Evolutionary conservation across 495 filamentous ascomycete genomes (phyloP), one percentile per base, ranked within the genome.

Genomic region (Friedmanniomyces simplex): DNA sequence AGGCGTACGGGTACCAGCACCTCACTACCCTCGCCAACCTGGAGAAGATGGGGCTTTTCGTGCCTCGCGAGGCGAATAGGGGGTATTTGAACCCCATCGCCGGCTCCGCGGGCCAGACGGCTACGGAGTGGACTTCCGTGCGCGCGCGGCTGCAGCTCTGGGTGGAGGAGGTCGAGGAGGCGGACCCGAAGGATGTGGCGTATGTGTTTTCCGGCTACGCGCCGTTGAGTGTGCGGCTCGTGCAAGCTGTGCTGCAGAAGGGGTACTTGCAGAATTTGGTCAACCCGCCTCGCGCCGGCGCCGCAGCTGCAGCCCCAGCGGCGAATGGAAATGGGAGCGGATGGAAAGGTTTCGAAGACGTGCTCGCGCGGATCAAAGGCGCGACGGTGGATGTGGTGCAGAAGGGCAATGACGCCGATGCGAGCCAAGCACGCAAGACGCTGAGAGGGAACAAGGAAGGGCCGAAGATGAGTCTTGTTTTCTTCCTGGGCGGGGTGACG

Each of bases 181-280:
- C 91, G 46, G 88, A 95, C n/a, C 94, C 94, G 10, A 84, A 91
- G 63, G 94, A 99, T 59, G 87, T 97, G 59, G 88, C 94, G 11
- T 99, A 97, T 66, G 91, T 95, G 34, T 99, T 96, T 75, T 91
- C 87, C 61, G 94, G 94, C 46, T 97, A 96, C 68, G 94, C 94
- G 6, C 93, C 94, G 1, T 79, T 99, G 22, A 94, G 87, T 55
- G 78, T 97, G 58, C 87, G 94, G 16, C 80, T 99, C 18, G 85
- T 99, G n/a, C 94, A 99, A 72, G 93, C 87, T 63, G 78, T 97
- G 34, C 70, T 97, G 53, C 91, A 97, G 70, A 99, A 99, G 70
- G 81, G 83, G 43, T 86, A 88, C 60, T 76, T 91, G 39, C 73
- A 52, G 10, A 32, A 18, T 21, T 43, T 63, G 16, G 48, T 53